These are phyloP conservation scores for Cryptosporidium ubiquitum DNA, from an alignment of 169 alveolate genomes.

Conservation along the genomic window DNA sequence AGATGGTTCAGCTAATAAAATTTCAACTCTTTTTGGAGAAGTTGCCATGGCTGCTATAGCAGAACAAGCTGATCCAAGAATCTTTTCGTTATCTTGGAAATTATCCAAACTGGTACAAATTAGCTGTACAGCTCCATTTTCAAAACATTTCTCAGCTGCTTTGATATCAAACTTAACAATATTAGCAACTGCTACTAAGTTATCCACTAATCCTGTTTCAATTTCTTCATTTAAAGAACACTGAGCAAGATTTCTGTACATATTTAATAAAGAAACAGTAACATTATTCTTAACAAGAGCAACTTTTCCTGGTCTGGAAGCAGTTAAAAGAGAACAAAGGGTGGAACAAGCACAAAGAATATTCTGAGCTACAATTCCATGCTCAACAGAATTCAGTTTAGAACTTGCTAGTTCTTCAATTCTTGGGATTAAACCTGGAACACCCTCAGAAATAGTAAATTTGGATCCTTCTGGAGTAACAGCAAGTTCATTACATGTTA, in stretches of 20 bases:
- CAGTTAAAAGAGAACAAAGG: conserved; percentile 20
- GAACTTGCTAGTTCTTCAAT: conserved; percentile 31
- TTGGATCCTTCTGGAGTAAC: conserved; percentile 81
- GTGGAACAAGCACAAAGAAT: conserved; percentile 34
- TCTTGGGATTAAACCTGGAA: conserved; percentile 15
- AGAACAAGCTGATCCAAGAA: conserved; percentile 87
- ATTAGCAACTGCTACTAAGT: conserved; percentile 80
- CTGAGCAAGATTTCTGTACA: conserved; percentile 32
- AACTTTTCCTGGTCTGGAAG: conserved; percentile 57
- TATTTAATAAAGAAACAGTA: conserved; percentile 7
- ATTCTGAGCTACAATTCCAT: conserved; percentile 23
- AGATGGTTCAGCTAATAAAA: conserved; percentile 84
- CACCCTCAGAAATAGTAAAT: conserved; percentile 75
- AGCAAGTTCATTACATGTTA: conserved; percentile 78
- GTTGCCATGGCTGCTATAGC: conserved; percentile 90
- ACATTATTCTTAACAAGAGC: conserved; percentile 53
- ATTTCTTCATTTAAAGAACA: conserved; percentile 50
- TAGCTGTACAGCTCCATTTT: conserved; percentile 82
- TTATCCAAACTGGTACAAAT: conserved; percentile 85
- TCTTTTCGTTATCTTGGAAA: conserved; percentile 84
- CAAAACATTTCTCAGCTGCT: conserved; percentile 86
- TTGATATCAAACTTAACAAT: conserved; percentile 85
- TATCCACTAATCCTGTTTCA: conserved; percentile 70
- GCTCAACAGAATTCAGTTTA: conserved; percentile 2
- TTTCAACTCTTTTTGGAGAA: conserved; percentile 86